Evolutionary conservation across 2,329 filamentous ascomycete genomes (phyloP).

Genomic region (Blumeriella jaapii): DNA sequence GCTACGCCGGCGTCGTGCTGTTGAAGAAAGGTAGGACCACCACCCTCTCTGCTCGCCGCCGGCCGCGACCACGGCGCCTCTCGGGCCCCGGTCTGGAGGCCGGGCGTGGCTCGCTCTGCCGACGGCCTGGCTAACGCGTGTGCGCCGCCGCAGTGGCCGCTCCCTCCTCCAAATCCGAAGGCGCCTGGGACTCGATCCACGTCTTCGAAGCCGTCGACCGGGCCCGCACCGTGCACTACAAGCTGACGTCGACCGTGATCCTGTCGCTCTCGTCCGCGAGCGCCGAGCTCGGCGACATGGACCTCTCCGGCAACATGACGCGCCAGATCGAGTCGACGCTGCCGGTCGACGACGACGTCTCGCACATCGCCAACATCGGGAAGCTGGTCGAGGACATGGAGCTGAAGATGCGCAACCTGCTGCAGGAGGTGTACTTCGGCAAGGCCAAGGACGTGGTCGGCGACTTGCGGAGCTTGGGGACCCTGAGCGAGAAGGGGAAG

Average conservation of each 20-base stretch:
- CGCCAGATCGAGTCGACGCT: constrained; percentile 89
- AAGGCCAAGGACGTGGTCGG: constrained; percentile 98
- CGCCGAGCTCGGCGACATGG: constrained; percentile 67
- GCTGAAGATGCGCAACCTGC: constrained; percentile 94
- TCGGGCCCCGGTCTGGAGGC: no score
- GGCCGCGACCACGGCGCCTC: no score
- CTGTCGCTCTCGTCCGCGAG: constrained; percentile 65
- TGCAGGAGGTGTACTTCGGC: constrained; percentile 99
- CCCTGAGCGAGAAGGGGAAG: constrained; percentile 71
- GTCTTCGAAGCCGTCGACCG: constrained; percentile 95
- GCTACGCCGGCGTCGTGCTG: constrained; percentile 90
- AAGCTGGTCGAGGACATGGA: constrained; percentile 98
- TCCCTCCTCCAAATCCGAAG: constrained; percentile 54
- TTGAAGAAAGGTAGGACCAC: constrained; percentile 68
- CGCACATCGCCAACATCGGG: constrained; percentile 92
- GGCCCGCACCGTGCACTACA: constrained; percentile 87
- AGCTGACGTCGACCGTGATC: constrained; percentile 94
- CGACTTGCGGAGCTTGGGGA: constrained; percentile 77
- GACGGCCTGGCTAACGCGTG: no score
- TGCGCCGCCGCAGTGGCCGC: constrained; percentile 43
- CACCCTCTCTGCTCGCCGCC: background rate
- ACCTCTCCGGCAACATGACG: constrained; percentile 95
- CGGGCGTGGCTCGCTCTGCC: no score
- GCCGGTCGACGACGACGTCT: constrained; percentile 77
- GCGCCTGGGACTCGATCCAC: constrained; percentile 96